A percentile compares a stretch with the other conserved stretches of the same genome.
Evolutionary conservation across 2,329 filamentous ascomycete species (phyloP).

Genomic region (Ceratocystis papillata): DNA sequence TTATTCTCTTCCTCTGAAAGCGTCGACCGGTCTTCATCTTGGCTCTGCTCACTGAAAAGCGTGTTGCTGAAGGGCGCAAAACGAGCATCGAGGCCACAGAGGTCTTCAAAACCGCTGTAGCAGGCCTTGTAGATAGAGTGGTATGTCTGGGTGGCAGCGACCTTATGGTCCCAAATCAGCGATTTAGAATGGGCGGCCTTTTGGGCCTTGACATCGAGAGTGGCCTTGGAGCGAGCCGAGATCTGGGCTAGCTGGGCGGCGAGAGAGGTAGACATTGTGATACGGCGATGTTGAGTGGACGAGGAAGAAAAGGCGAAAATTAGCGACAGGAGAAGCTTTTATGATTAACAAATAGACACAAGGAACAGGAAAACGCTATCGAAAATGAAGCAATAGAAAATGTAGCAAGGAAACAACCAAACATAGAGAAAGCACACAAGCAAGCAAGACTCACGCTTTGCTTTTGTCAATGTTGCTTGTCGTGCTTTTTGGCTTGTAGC

Average conservation of each 20-base stretch:
- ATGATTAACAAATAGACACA: constrained; percentile 2
- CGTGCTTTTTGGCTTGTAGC: constrained; percentile 2
- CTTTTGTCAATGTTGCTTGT: not conserved
- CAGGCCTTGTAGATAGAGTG: constrained; percentile 81
- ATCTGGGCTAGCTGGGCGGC: constrained; percentile 91
- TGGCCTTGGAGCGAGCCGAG: constrained; percentile 76
- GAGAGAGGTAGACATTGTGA: constrained; percentile 67
- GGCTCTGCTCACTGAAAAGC: constrained; percentile 90
- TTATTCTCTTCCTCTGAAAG: constrained; percentile 73
- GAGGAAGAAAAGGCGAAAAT: constrained; percentile 59
- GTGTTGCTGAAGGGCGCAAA: constrained; percentile 64
- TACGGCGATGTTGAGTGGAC: not conserved
- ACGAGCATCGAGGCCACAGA: constrained; percentile 74
- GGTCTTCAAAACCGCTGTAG: constrained; percentile 77
- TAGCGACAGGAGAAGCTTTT: constrained; percentile 4
- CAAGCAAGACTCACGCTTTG: constrained; percentile 1
- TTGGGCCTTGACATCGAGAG: constrained; percentile 86
- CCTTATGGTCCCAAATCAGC: constrained; percentile 76
- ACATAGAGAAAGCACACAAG: constrained; percentile 9
- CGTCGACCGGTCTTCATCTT: constrained; percentile 73
- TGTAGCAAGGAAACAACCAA: constrained; percentile 5
- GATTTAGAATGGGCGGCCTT: constrained; percentile 88
- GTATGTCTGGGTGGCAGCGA: constrained; percentile 80
- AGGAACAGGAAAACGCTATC: constrained; percentile 12
- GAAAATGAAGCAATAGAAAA: not conserved